Evolutionary conservation across 345 rosid species (phyloP).

Genomic region (Citrus inodora): DNA sequence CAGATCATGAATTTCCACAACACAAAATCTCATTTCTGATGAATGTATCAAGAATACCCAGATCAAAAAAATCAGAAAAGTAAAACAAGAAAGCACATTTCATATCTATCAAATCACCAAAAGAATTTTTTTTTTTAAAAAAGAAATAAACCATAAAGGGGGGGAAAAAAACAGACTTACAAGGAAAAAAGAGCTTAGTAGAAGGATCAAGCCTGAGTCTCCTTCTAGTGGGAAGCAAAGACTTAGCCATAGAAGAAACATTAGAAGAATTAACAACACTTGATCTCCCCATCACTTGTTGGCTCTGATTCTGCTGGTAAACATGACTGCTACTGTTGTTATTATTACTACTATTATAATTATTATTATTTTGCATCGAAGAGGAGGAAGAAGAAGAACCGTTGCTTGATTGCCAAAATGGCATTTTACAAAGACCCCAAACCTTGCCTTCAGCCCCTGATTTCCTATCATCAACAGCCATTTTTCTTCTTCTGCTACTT

Average conservation of each 20-base stretch:
- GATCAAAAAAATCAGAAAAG: not conserved
- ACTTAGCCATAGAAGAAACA: slow-evolving; percentile 57
- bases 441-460: slow-evolving; percentile 31
- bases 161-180: slow-evolving; percentile 24
- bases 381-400: slow-evolving; percentile 27
- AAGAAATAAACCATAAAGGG: not conserved
- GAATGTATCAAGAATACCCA: not conserved
- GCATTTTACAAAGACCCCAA: slow-evolving; percentile 47
- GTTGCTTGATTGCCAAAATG: slow-evolving; percentile 53
- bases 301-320: slow-evolving; percentile 34
- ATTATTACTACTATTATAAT: not conserved
- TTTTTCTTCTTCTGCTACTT: not conserved
- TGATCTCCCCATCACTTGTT: slow-evolving; percentile 32
- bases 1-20: slow-evolving; percentile 2
- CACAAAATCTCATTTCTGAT: not conserved
- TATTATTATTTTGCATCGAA: slow-evolving; percentile 17
- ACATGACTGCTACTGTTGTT: not conserved
- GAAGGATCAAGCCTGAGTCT: slow-evolving; percentile 77
- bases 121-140: not conserved
- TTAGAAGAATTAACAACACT: slow-evolving; percentile 23
- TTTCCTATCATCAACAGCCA: slow-evolving; percentile 38
- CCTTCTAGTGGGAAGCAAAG: slow-evolving; percentile 63
- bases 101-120: not conserved
- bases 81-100: slow-evolving; percentile 2
- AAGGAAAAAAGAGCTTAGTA: slow-evolving; percentile 66